Evolutionary conservation across 2,329 filamentous ascomycete genomes (phyloP), one percentile per base, ranked within the genome.

Genomic region (Beauveria rudraprayagi): DNA sequence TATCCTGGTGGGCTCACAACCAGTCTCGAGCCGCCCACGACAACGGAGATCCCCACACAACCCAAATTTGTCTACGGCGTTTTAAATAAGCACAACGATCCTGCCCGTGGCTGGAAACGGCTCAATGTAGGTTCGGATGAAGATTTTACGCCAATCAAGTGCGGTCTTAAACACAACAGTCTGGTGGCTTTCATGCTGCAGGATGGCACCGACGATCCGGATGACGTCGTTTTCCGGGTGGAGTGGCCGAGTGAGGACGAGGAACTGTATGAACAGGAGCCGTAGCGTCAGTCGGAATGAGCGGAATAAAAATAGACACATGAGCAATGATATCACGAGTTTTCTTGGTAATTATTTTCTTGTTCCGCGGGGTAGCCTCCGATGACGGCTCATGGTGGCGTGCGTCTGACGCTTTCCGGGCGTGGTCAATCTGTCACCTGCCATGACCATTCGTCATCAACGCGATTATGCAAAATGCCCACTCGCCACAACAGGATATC

Each of bases 1-100:
- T 86, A 85, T 63, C 80, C 83, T 0, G 61, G 72, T 0, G 84
- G 84, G 0, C 75, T 87, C 5, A 75, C 72, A 1, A 72, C 72
- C 11, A 71, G 73, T 17, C 61, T 70, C 19, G 66, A 53, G 0
- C 67, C 72, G 11, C 65, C 69, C 7, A 70, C 73, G 46, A 72
- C 68, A 10, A 78, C 74, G 0, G 55, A 71, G 0, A 65, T 83
- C 1, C 78, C 80, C 0, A 64, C 67, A 1, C 70, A 75, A 54
- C 73, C 77, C 40, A 75, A 67, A 5, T 69, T 85, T 40, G 75
- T 71, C 9, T 85, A 80, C 62, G 83, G 74, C 2, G 63, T 78
- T 8, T 76, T 80, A 14, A 77, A 74, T 50, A 72, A 75, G 37
- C 70, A 75, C 16, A 73, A 73, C 30, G 80, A 85, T 54, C 71